Conservation (phyloP, 768 basidiomycete species). For the Lentinula raphanica region DNA sequence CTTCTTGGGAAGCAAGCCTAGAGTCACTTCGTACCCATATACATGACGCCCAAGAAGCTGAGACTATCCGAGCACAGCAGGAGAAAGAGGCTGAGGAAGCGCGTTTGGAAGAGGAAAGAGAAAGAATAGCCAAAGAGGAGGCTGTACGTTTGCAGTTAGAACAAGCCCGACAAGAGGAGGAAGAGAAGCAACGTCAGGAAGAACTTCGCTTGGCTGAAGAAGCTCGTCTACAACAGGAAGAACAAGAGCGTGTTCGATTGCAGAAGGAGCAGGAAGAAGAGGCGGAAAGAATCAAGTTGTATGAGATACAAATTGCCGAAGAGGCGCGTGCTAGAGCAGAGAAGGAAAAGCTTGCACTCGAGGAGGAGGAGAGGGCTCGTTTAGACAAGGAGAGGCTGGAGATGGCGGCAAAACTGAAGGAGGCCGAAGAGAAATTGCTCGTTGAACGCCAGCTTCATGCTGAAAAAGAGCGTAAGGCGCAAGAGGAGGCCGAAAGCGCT, state of each 20-base stretch:
- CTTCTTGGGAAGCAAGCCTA: slow-evolving; percentile 42
- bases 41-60: slow-evolving; percentile 35
- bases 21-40: slow-evolving; percentile 36
- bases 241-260: slow-evolving; percentile 9
- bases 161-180: slow-evolving; percentile 15
- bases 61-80: slow-evolving; percentile 35
- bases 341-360: slow-evolving; percentile 9
- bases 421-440: slow-evolving; percentile 12
- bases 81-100: slow-evolving; percentile 29
- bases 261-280: slow-evolving; percentile 8
- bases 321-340: slow-evolving; percentile 15
- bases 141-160: slow-evolving; percentile 11
- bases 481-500: slow-evolving; percentile 17
- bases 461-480: slow-evolving; percentile 19
- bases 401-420: slow-evolving; percentile 14
- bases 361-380: slow-evolving; percentile 19
- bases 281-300: background rate
- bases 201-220: slow-evolving; percentile 19
- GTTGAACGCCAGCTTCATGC: slow-evolving; percentile 7
- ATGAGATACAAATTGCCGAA: slow-evolving; percentile 9
- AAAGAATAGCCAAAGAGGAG: slow-evolving; percentile 29
- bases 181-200: slow-evolving; percentile 13
- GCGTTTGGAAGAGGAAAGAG: slow-evolving; percentile 28
- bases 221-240: slow-evolving; percentile 10
- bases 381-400: slow-evolving; percentile 21